phyloP scores from a whole-genome alignment of 495 filamentous ascomycete genomes.

The Penicillium paradoxum region DNA sequence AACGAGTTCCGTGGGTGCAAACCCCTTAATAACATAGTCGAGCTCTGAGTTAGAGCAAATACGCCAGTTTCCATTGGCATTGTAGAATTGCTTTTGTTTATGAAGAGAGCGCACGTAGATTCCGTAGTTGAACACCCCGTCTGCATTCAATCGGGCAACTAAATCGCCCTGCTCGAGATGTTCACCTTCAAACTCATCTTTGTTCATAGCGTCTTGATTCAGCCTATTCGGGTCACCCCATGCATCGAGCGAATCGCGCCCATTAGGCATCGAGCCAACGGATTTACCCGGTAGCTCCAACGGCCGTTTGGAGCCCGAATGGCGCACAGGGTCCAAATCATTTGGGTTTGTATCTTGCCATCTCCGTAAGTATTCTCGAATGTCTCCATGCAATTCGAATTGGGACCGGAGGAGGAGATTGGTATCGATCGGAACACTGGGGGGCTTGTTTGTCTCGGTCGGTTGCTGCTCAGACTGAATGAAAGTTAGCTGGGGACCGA shows the following conservation, averaged over 20 bases:
- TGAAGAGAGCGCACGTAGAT: conserved; percentile 64
- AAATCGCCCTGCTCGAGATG: conserved; percentile 67
- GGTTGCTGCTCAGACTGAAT: conserved; percentile 10
- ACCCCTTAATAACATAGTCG: conserved; percentile 60
- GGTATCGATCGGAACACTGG: conserved; percentile 16
- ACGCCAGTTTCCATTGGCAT: conserved; percentile 68
- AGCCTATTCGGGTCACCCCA: conserved; percentile 23
- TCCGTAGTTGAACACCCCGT: conserved; percentile 51
- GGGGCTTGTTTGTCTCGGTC: not conserved
- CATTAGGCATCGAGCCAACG: conserved; percentile 39
- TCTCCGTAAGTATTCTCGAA: conserved; percentile 48
- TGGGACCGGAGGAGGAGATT: conserved; percentile 28
- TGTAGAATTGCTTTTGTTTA: conserved; percentile 66
- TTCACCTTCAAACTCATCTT: conserved; percentile 35
- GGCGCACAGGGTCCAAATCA: conserved; percentile 32
- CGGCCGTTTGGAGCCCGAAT: conserved; percentile 15
- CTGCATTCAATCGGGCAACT: conserved; percentile 50
- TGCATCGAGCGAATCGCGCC: conserved; percentile 31
- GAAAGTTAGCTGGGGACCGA: not conserved
- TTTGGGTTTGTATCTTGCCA: conserved; percentile 45
- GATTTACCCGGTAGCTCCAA: conserved; percentile 5
- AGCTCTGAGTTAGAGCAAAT: conserved; percentile 40
- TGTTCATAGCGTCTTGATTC: conserved; percentile 29
- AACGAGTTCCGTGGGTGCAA: conserved; percentile 54
- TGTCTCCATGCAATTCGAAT: conserved; percentile 35